Evolutionary conservation across 106 monocot species (phyloP).

Genomic region (Acanthochlamys bracteata): DNA sequence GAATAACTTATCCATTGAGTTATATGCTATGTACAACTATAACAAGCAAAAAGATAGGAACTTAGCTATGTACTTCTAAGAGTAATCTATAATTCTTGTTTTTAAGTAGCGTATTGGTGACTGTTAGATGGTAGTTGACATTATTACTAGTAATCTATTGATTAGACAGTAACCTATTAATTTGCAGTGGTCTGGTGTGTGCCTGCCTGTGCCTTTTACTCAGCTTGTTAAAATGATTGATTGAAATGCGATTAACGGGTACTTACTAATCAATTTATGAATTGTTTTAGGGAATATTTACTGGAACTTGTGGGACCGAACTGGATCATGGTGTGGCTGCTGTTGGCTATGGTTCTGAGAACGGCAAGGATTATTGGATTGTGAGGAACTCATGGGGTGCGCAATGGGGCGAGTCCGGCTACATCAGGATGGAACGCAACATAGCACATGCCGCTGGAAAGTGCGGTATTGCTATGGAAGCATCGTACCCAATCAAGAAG

Average conservation of each 20-base stretch:
- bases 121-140: no score
- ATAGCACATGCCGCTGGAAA: constrained; percentile 22
- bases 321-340: constrained; percentile 69
- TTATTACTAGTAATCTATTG: no score
- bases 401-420: constrained; percentile 63
- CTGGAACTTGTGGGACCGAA: constrained; percentile 43
- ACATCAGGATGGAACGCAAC: constrained; percentile 59
- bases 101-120: no score
- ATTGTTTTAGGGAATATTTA: constrained; percentile 49
- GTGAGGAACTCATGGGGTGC: constrained; percentile 77
- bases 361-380: constrained; percentile 82
- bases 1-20: no score
- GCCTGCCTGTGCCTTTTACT: background rate
- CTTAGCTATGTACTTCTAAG: no score
- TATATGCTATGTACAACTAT: no score
- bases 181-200: no score
- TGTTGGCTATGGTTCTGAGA: constrained; percentile 73
- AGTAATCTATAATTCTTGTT: no score
- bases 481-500: constrained; percentile 70
- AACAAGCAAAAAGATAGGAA: no score
- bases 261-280: background rate
- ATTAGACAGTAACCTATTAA: no score
- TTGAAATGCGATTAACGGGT: no score
- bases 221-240: no score
- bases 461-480: constrained; percentile 64